Base-by-base conservation (phyloP, 2,329 filamentous ascomycete species). In the Hortaea sp. region DNA sequence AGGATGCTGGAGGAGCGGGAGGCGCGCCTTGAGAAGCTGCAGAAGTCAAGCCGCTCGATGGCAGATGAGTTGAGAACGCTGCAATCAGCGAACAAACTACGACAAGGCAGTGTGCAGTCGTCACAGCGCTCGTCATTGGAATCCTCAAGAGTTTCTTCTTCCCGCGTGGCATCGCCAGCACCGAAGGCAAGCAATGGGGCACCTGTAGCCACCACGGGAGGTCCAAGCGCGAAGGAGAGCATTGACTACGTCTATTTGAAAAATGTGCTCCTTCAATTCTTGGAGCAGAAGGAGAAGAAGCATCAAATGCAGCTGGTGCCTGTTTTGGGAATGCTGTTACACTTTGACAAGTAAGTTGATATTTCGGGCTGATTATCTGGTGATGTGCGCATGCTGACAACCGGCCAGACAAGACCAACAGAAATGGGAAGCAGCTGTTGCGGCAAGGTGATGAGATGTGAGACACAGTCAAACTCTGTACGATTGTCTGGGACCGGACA, bases 371-470 rank as follows among this genome's bases (percentile, higher is more conserved):
- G 28, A 31, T 31, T 12, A 37, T 45, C 46, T 20, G 7, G 20
- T 20, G 42, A 45, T 20, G 20, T 38, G 39, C 46, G 11, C 4
- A 28, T 52, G 44, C 61, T 66, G 50, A 64, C 51, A 28, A 40
- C 34, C 32, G 34, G 5, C 49, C 47, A 80, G 76, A 57, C 78
- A 76, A 56, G 88, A 95, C 56, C 85, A 92, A 67, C 82, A 92
- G 66, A 90, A 87, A 66, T 94, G 88, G 87, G 79, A 83, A 66
- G 77, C 81, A 12, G 88, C 84, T 2, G 81, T 94, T 32, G 31
- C 50, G 10, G 49, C 51, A n/a, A 37, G 41, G 44, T 49, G 51
- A 53, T 29, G 43, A 32, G 29, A 13, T 41, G 39, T 13, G 39
- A 13, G 20, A 28, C 20, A 20, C 20, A 20, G 20, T 20, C 20